Base-by-base conservation (phyloP, 306 rosid species). In the Luffa acutangula region DNA sequence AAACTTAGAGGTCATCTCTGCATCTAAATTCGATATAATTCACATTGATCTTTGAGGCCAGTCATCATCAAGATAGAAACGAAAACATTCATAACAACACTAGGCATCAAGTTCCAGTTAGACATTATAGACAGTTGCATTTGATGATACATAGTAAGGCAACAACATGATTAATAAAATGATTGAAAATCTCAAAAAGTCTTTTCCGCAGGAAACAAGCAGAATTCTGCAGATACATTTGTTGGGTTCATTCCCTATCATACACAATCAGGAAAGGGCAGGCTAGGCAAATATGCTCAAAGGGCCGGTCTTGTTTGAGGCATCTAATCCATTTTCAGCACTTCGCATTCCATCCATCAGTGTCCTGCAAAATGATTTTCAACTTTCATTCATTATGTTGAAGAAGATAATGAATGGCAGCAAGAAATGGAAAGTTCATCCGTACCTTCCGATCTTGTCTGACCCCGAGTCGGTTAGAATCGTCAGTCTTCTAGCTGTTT, bases 241-340 rank as follows among this genome's bases (percentile, higher is more conserved):
- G 57, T 63, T 64, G 77, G 75, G 17, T 67, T 70, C 73, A 37
- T 72, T 46, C 3, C 21, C 34, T 46, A 31, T 20, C 77, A 73
- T 1, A 72, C 54, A 46, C 39, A 21, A 3, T 43, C n/a, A 72
- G 0, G 31, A 21, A 21, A 72, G 59, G 18, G 48, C 9, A 66
- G 46, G 31, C 34, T 85, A 95, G 0, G 90, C 96, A 80, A 88
- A 91, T 79, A 95, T 89, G 89, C 94, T 88, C 80, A 93, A 84
- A 78, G 93, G 90, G 42, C 97, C 92, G 15, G 91, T 85, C 89
- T 92, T 92, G 66, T 84, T 92, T 49, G 97, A 88, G 78, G 98
- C 91, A 80, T 86, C 91, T 41, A 91, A 85, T 83, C 91, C 96
- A 76, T 77, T 86, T 74, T 89, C 96, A 42, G 85, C 89, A 63